Conservation (phyloP, 352 stramenopile species). For the Discostella stelligera region DNA sequence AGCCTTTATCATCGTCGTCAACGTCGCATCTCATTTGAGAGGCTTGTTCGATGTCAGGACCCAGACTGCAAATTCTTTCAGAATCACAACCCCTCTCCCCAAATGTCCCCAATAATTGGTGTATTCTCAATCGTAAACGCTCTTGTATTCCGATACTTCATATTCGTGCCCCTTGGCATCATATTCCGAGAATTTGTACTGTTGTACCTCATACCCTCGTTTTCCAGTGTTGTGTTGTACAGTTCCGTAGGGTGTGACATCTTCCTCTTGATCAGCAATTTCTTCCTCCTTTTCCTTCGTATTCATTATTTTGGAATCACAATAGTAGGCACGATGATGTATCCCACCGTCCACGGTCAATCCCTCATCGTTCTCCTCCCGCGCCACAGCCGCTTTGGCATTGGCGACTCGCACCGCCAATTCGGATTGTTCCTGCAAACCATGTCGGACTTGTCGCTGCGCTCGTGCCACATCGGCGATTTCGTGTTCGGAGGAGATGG, state of each 20-base stretch:
- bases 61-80: background rate
- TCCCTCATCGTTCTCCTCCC: background rate
- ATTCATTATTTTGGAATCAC: background rate
- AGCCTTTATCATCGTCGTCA: background rate
- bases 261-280: conserved; percentile 24
- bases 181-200: conserved; percentile 41
- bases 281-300: background rate
- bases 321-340: background rate
- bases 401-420: background rate
- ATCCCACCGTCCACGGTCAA: background rate
- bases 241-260: conserved; percentile 15
- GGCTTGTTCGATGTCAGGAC: background rate
- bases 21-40: background rate
- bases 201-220: conserved; percentile 31
- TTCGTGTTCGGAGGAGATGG: conserved; percentile 2
- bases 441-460: background rate
- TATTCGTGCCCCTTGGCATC: conserved; percentile 31
- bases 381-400: background rate
- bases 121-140: conserved; percentile 41
- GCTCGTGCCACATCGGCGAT: background rate
- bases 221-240: conserved; percentile 6
- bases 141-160: conserved; percentile 44
- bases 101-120: too few species aligned
- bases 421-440: background rate
- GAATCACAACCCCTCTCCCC: too few species aligned